Evolutionary conservation across 768 basidiomycete genomes (phyloP).

Genomic region (Naganishia friedmannii): DNA sequence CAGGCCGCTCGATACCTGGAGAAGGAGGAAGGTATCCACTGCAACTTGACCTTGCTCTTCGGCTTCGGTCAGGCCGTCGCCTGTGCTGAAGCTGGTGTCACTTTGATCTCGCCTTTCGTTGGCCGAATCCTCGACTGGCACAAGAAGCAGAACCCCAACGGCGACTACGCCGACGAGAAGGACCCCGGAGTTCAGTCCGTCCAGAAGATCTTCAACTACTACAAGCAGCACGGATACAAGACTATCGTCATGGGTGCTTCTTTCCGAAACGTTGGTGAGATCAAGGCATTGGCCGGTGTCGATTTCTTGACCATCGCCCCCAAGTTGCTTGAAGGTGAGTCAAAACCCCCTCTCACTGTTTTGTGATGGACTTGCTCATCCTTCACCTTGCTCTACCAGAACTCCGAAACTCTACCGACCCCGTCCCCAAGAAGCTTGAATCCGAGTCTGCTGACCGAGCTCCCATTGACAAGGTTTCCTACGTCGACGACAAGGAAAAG

Average conservation of each 20-base stretch:
- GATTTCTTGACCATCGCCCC: slow-evolving; percentile 86
- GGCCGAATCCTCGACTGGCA: slow-evolving; percentile 92
- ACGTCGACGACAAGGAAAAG: slow-evolving; percentile 86
- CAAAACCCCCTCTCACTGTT: not conserved
- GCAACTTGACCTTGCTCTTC: slow-evolving; percentile 97
- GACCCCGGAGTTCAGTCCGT: slow-evolving; percentile 97
- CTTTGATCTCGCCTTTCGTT: slow-evolving; percentile 98
- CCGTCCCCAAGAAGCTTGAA: slow-evolving; percentile 82
- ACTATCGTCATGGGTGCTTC: slow-evolving; percentile 99
- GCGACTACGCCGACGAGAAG: slow-evolving; percentile 84
- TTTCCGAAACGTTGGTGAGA: slow-evolving; percentile 96
- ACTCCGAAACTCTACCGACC: slow-evolving; percentile 70
- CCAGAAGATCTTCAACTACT: slow-evolving; percentile 90
- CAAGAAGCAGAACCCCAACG: slow-evolving; percentile 73
- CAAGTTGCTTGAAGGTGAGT: slow-evolving; percentile 26
- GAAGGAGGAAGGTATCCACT: slow-evolving; percentile 87
- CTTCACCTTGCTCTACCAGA: slow-evolving; percentile 64
- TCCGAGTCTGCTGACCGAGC: slow-evolving; percentile 55
- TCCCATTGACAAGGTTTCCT: slow-evolving; percentile 74
- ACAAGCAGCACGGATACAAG: slow-evolving; percentile 97
- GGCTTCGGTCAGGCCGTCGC: slow-evolving; percentile 98
- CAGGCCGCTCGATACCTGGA: slow-evolving; percentile 97
- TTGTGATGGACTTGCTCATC: not conserved
- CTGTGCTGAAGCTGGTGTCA: slow-evolving; percentile 96
- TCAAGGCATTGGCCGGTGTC: slow-evolving; percentile 89